Conservation (phyloP, 352 stramenopile species). For the Saprolegnia parasitica region DNA sequence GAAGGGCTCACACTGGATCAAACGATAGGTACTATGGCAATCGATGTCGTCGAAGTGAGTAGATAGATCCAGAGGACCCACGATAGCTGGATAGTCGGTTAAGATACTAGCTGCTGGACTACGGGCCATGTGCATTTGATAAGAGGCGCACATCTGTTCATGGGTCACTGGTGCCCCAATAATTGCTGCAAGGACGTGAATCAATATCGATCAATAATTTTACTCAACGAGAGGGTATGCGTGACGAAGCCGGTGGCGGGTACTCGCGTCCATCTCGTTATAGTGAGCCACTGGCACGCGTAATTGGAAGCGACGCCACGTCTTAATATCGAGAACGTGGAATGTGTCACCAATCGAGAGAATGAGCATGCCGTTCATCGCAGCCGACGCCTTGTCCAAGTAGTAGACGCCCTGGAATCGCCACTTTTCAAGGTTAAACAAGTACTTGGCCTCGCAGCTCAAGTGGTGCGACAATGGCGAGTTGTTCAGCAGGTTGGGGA, state of each 20-base stretch:
- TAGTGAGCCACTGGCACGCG: neutral
- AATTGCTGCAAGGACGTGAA: too few relatives aligned
- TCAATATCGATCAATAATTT: too few relatives aligned
- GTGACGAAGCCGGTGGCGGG: neutral
- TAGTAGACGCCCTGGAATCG: neutral
- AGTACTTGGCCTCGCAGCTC: neutral
- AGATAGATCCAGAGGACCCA: too few relatives aligned
- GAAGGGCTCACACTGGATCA: too few relatives aligned
- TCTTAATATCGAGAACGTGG: neutral
- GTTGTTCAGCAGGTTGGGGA: neutral
- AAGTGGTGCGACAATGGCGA: neutral
- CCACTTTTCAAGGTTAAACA: neutral
- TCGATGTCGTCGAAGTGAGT: too few relatives aligned
- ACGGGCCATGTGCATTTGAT: too few relatives aligned
- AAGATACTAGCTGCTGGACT: too few relatives aligned
- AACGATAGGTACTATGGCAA: too few relatives aligned
- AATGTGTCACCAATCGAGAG: neutral
- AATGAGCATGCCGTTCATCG: constrained; percentile 6
- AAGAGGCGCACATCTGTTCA: too few relatives aligned
- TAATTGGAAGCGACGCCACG: neutral
- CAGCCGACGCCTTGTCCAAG: constrained; percentile 4
- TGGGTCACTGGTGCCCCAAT: too few relatives aligned
- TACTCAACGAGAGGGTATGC: neutral
- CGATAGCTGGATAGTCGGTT: too few relatives aligned
- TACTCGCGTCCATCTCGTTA: neutral